Conservation (phyloP, 2,329 filamentous ascomycete genomes). For the Aspergillus chevalieri region DNA sequence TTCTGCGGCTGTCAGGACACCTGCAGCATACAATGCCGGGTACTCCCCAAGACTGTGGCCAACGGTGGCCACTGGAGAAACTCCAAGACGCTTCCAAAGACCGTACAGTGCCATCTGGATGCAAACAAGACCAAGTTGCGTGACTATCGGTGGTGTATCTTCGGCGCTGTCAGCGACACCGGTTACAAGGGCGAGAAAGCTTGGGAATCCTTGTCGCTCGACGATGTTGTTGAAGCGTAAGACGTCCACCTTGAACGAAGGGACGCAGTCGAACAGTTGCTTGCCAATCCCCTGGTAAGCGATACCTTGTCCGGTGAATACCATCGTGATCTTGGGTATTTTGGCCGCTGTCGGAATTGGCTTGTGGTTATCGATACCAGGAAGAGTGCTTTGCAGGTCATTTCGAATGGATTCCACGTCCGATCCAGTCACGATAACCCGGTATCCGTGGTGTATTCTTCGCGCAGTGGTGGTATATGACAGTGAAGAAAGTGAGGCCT, state of each 20-base stretch:
- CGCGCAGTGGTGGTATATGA: conserved; percentile 61
- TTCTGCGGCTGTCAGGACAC: conserved; percentile 31
- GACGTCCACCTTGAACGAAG: conserved; percentile 26
- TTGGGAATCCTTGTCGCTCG: conserved; percentile 29
- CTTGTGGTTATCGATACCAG: conserved; percentile 18
- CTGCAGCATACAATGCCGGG: conserved; percentile 35
- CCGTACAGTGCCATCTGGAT: conserved; percentile 35
- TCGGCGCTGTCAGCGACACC: conserved; percentile 24
- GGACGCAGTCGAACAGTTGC: conserved; percentile 26
- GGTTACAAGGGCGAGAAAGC: conserved; percentile 28
- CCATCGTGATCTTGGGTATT: conserved; percentile 26
- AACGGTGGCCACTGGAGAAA: conserved; percentile 33
- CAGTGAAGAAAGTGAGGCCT: conserved; percentile 29
- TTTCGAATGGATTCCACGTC: conserved; percentile 23
- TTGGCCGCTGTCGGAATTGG: conserved; percentile 19
- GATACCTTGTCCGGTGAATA: conserved; percentile 37
- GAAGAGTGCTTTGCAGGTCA: conserved; percentile 15
- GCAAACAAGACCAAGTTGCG: conserved; percentile 33
- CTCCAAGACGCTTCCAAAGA: conserved; percentile 30
- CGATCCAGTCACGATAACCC: conserved; percentile 26
- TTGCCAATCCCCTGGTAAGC: conserved; percentile 33
- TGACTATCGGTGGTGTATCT: conserved; percentile 23
- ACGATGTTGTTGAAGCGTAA: conserved; percentile 26
- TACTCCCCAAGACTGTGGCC: conserved; percentile 41
- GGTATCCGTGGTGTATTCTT: conserved; percentile 35